Conservation (phyloP, 140 eudicot species). For the Senecio squalidus region DNA sequence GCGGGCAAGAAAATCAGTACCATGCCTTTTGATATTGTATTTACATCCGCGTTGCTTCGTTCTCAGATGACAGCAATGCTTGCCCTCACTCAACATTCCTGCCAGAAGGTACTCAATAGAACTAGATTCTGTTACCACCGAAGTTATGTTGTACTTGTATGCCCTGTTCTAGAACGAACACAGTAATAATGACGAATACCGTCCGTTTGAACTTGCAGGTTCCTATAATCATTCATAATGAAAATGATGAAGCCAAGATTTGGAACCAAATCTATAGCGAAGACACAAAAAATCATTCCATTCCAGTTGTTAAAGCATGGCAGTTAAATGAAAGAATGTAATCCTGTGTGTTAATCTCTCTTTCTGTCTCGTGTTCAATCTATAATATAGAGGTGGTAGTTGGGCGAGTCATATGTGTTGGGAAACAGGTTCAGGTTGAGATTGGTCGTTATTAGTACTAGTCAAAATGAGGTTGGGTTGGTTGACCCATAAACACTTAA, state of each 20-base stretch:
- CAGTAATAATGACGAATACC: neutral
- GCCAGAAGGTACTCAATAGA: conserved; percentile 78
- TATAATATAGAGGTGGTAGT: neutral
- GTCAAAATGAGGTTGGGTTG: too few species aligned
- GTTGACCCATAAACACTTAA: too few species aligned
- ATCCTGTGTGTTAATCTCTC: conserved; percentile 7
- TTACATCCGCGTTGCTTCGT: conserved; percentile 75
- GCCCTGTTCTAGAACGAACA: neutral
- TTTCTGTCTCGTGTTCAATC: neutral
- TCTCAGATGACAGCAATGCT: conserved; percentile 98
- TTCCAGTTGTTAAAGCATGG: conserved; percentile 91
- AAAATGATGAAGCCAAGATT: conserved; percentile 56
- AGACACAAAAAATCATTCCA: conserved; percentile 59
- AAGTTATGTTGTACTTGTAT: conserved; percentile 1
- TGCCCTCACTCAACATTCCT: conserved; percentile 80
- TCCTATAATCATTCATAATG: conserved; percentile 61
- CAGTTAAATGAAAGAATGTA: conserved; percentile 96
- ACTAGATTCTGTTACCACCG: too few species aligned
- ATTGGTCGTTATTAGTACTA: too few species aligned
- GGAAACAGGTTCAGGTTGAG: too few species aligned
- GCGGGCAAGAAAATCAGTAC: conserved; percentile 78
- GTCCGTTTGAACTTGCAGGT: conserved; percentile 44
- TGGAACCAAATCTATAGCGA: conserved; percentile 76
- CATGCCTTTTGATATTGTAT: conserved; percentile 74
- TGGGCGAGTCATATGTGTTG: too few species aligned